Evolutionary conservation across 495 filamentous ascomycete genomes (phyloP), one percentile per base, ranked within the genome.

Genomic region (Massariosphaeria phaeospora): DNA sequence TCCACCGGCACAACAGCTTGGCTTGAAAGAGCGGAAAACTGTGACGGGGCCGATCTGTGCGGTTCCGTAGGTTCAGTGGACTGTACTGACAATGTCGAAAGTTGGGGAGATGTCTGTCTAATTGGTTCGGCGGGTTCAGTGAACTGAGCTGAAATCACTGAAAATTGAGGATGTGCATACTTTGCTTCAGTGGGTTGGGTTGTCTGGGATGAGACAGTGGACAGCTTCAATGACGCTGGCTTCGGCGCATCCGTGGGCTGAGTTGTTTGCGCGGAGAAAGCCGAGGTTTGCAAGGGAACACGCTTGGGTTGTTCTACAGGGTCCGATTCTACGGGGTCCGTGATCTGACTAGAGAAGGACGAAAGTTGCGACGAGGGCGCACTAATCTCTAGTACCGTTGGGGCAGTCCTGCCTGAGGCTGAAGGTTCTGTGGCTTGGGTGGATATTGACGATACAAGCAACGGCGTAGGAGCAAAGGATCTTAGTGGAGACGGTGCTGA

Each of bases 71-170:
- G 81, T 48, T 76, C 73, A 15, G 74, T 81, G 10, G 75, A 65
- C 35, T 76, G 67, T 7, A 74, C 69, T 29, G 66, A 70, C 38
- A 84, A 67, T 4, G 72, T 55, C 17, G 81, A 79, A 33, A 82
- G 65, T 25, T 66, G 70, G 24, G 81, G 50, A 39, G 64, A 53
- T 2, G 45, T 15, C 31, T 25, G 31, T n/a, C 24, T 23, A 26
- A 38, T 15, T 53, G 59, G 6, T 26, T 50, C 52, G 3, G 48
- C 23, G 7, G 59, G 59, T 17, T 63, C 38, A 35, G 59, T 63
- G 10, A 42, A n/a, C 33, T 58, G 55, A 15, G 24, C 21, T 12
- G 48, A 47, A 24, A 53, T 11, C 6, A 17, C 17, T 1, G 60
- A 63, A 4, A 63, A 4, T 34, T 55, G 27, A 1, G 31, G 36